phyloP scores from a whole-genome alignment of 805 yeast species.

The Metschnikowia gelsemii region DNA sequence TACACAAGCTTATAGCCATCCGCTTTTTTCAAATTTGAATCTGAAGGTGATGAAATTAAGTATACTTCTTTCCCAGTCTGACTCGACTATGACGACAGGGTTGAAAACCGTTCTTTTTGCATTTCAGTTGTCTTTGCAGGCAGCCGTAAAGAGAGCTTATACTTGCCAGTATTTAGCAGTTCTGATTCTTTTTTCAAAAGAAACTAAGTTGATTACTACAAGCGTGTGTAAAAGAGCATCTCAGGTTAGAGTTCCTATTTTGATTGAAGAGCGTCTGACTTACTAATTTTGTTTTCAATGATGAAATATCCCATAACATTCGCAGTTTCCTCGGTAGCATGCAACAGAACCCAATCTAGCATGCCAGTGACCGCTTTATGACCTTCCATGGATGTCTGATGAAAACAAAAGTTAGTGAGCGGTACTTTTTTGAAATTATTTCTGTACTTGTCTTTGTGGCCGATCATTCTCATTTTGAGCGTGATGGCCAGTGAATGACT shows the following conservation, averaged over 20 bases:
- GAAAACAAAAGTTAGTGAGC: conserved; percentile 12
- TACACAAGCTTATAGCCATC: conserved; percentile 25
- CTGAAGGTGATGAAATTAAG: conserved; percentile 49
- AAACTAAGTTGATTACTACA: conserved; percentile 22
- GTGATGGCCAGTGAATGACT: background rate
- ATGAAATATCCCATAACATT: conserved; percentile 79
- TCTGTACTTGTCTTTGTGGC: background rate
- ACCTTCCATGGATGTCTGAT: conserved; percentile 96
- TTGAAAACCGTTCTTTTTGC: conserved; percentile 48
- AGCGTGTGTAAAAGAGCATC: conserved; percentile 29
- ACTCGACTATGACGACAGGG: conserved; percentile 93
- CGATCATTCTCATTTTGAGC: background rate
- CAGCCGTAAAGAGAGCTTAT: conserved; percentile 55
- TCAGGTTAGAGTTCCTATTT: background rate
- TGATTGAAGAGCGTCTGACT: background rate
- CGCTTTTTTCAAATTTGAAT: conserved; percentile 12
- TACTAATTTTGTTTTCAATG: conserved; percentile 44
- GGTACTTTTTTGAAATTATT: background rate
- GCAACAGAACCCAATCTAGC: conserved; percentile 82
- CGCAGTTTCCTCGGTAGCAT: conserved; percentile 97
- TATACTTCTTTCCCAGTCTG: conserved; percentile 89
- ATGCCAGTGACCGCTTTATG: conserved; percentile 80
- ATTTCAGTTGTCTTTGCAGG: conserved; percentile 40
- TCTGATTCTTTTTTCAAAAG: conserved; percentile 49
- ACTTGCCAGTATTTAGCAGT: conserved; percentile 82